Evolutionary conservation across 2,329 filamentous ascomycete genomes (phyloP), one percentile per base, ranked within the genome.

Genomic region (Lasiodiplodia gonubiensis): DNA sequence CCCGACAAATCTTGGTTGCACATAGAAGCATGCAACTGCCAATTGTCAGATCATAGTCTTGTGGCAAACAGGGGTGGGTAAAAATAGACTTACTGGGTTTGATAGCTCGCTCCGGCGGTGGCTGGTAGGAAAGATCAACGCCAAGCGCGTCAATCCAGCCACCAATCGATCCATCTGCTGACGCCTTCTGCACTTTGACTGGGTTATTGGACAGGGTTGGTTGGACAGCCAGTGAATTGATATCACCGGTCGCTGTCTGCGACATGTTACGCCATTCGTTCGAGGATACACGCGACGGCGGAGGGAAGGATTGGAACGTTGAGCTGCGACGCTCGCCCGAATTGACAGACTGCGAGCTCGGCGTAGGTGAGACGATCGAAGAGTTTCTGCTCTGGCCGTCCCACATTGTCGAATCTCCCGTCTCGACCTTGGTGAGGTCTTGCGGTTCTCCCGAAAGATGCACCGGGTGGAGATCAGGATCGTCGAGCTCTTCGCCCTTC

Each of bases 81-180:
- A 35, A 33, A 27, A 33, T 54, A 52, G 64, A 70, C 85, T 77
- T 82, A 87, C 86, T 82, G 71, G 89, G 88, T 77, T 92, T 96
- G 23, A 88, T 83, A 10, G 85, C 82, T 67, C 86, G 87, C 73
- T 96, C 92, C 0, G 86, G 81, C 0, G 94, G 94, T 53, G 95
- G 90, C 68, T 90, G 88, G 76, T 98, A 99, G 2, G 86, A 86
- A 18, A 89, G 83, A 76, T 98, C 95, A n/a, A 98, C 92, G 37
- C 93, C 95, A 8, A 97, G 81, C 0, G 93, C 93, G 76, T 97
- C 93, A 70, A 98, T 95, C 89, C 91, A 97, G 6, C 92, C 91
- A 69, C 88, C 90, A 33, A 93, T 82, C 27, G 86, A 88, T 11
- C 90, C 90, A 64, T 89, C 88, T 0, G 83, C 84, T 71, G 85